A percentile compares a stretch with the other conserved stretches of the same genome.
Evolutionary conservation across 768 basidiomycete species (phyloP).

Genomic region (Mycena crocata): DNA sequence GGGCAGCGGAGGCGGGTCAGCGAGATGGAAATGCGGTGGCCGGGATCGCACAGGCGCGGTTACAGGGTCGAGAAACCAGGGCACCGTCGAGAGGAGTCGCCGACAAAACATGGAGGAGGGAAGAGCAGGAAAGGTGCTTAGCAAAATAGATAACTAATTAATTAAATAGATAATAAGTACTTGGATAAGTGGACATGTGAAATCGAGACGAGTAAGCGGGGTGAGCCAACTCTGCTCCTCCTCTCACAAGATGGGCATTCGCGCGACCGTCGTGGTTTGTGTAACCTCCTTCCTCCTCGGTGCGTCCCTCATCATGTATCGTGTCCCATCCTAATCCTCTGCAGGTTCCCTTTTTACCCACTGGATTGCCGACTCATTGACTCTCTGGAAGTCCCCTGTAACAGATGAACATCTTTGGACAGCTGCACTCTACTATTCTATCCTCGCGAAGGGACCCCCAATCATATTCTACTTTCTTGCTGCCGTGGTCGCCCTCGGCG

Average conservation of each 20-base stretch:
- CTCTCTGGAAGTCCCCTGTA: slow-evolving; percentile 88
- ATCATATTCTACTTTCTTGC: slow-evolving; percentile 67
- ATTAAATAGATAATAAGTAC: no score
- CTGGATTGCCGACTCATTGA: slow-evolving; percentile 94
- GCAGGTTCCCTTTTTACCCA: slow-evolving; percentile 86
- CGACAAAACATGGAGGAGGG: slow-evolving; percentile 15
- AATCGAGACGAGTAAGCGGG: no score
- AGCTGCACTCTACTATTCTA: slow-evolving; percentile 84
- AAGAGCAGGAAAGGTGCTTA: no score
- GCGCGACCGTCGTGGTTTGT: slow-evolving; percentile 74
- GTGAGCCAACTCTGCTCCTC: no score
- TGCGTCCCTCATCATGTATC: slow-evolving; percentile 42
- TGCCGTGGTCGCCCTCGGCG: slow-evolving; percentile 70
- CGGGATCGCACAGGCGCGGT: slow-evolving; percentile 40
- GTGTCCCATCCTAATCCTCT: slow-evolving; percentile 8
- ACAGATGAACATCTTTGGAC: slow-evolving; percentile 89
- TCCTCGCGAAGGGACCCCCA: slow-evolving; percentile 74
- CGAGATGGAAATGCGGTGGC: slow-evolving; percentile 43
- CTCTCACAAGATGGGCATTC: no score
- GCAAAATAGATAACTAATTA: no score
- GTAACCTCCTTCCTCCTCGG: slow-evolving; percentile 86
- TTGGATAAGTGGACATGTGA: no score
- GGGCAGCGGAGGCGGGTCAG: slow-evolving; percentile 57
- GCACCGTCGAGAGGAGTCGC: slow-evolving; percentile 42
- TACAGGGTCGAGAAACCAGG: slow-evolving; percentile 78